Conservation (phyloP, 148 eudicot species). For the Rhododendron molle region DNA sequence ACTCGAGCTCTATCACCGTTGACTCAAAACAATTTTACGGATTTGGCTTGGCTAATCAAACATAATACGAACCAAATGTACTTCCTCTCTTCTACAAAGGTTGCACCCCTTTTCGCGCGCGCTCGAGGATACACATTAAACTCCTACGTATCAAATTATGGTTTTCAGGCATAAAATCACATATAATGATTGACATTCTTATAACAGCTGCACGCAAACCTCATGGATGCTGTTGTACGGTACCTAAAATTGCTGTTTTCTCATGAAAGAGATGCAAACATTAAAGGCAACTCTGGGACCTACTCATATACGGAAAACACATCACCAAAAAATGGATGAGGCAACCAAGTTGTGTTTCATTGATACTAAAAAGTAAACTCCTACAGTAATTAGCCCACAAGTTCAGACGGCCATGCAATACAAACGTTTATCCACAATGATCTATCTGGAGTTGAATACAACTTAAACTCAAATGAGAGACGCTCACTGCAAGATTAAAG, state of each 20-base stretch:
- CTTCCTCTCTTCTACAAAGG: background rate
- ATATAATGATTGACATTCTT: background rate
- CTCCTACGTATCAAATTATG: background rate
- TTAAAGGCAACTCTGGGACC: background rate
- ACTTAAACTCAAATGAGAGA: constrained; percentile 5
- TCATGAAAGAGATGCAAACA: background rate
- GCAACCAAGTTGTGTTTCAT: background rate
- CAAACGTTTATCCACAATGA: background rate
- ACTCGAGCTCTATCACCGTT: too few species aligned
- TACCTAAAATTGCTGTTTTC: background rate
- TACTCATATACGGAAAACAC: background rate
- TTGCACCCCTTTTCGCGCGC: background rate
- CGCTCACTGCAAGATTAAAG: background rate
- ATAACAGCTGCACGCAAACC: background rate
- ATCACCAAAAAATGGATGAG: background rate
- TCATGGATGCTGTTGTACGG: background rate
- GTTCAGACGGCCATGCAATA: background rate
- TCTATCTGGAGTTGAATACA: background rate
- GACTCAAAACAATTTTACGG: background rate
- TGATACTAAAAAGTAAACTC: background rate
- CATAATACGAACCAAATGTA: background rate
- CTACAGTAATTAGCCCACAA: background rate
- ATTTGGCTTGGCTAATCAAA: background rate
- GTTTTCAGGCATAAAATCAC: background rate
- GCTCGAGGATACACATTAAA: background rate